Conservation (phyloP, 1,284 basidiomycete species). For the Hymenochaete sp. region DNA sequence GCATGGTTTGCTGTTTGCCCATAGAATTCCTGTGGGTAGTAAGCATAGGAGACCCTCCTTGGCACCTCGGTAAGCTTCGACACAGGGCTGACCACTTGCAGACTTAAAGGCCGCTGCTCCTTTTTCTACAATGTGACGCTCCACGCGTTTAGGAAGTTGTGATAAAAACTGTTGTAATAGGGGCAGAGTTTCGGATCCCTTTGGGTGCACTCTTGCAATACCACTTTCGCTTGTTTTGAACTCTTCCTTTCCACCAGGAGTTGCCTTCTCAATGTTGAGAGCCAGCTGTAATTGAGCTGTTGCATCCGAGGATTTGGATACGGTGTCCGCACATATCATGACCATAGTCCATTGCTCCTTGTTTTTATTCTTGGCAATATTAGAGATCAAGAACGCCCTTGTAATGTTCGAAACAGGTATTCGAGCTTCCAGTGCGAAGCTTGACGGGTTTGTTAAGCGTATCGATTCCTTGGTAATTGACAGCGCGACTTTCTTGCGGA, state of each 20-base stretch:
- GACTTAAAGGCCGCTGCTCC: constrained; percentile 23
- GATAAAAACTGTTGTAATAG: constrained; percentile 45
- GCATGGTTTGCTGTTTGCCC: constrained; percentile 65
- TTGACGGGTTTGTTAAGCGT: constrained; percentile 39
- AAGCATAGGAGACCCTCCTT: constrained; percentile 69
- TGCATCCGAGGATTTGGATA: constrained; percentile 28
- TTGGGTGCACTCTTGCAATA: constrained; percentile 29
- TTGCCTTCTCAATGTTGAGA: constrained; percentile 54
- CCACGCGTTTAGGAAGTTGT: constrained; percentile 29
- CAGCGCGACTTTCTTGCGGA: constrained; percentile 63
- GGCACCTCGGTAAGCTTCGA: constrained; percentile 60
- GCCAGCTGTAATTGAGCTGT: constrained; percentile 39
- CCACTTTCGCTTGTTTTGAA: constrained; percentile 33
- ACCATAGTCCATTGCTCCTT: constrained; percentile 62
- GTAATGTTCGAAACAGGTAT: constrained; percentile 39
- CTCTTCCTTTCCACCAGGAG: constrained; percentile 30
- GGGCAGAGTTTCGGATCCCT: constrained; percentile 43
- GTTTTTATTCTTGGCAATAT: constrained; percentile 44
- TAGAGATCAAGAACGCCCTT: constrained; percentile 57
- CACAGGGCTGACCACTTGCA: constrained; percentile 39
- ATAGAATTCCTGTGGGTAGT: constrained; percentile 53
- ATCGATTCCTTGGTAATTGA: constrained; percentile 41
- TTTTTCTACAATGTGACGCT: constrained; percentile 3
- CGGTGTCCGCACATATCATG: constrained; percentile 42
- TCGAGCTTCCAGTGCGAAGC: constrained; percentile 35